Evolutionary conservation across 495 filamentous ascomycete genomes (phyloP).

Genomic region (Amniculicola lignicola): DNA sequence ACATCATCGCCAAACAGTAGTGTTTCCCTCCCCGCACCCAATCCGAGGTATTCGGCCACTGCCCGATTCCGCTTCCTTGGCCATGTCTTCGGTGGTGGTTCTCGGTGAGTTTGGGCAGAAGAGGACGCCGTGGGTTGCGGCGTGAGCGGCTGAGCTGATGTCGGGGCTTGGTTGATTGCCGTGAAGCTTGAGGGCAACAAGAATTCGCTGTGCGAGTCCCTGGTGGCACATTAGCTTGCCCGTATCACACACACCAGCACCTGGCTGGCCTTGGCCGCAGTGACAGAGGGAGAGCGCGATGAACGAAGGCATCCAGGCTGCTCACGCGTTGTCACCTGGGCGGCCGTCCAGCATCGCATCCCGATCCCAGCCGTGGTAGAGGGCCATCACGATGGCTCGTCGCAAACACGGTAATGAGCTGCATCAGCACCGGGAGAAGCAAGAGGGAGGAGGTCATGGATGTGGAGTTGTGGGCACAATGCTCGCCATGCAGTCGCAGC

Average conservation of each 20-base stretch:
- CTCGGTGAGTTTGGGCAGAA: no score
- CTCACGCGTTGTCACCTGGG: not conserved
- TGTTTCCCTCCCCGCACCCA: no score
- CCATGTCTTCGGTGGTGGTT: no score
- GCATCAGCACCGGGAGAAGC: no score
- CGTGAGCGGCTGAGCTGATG: slow-evolving; percentile 1
- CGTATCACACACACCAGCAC: no score
- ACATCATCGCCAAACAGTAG: no score
- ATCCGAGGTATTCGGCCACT: slow-evolving; percentile 14
- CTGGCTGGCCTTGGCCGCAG: no score
- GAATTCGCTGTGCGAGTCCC: not conserved
- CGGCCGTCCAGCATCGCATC: not conserved
- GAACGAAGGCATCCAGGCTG: not conserved
- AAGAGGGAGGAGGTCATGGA: no score
- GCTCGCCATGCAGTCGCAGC: no score
- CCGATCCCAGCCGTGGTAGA: slow-evolving; percentile 3
- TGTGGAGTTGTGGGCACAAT: no score
- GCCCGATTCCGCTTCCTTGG: slow-evolving; percentile 3
- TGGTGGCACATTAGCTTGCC: not conserved
- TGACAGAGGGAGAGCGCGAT: no score
- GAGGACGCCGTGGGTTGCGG: not conserved
- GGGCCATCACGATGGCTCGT: not conserved
- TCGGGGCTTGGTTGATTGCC: slow-evolving; percentile 7
- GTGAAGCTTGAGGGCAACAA: slow-evolving; percentile 3
- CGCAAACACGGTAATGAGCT: no score